A percentile compares a stretch with the other conserved stretches of the same genome.
phyloP scores from a whole-genome alignment of 2,329 filamentous ascomycete genomes.

The Massarina eburnea region DNA sequence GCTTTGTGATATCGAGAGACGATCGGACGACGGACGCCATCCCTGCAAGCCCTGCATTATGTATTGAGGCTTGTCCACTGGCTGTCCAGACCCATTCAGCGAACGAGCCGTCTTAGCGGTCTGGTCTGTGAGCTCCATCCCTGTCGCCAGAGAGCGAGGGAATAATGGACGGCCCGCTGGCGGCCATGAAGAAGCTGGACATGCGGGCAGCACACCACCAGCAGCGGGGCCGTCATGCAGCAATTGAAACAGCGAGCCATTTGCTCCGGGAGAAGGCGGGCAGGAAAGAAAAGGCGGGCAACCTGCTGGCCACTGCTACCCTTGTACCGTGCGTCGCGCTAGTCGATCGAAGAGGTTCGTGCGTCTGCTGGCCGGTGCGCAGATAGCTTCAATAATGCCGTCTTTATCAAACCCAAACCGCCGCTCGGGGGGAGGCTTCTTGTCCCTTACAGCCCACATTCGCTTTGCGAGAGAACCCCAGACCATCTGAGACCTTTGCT shows the following conservation, averaged over 20 bases:
- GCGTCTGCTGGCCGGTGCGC: constrained; percentile 12
- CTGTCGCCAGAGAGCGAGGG: constrained; percentile 3
- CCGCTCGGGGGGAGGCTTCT: constrained; percentile 1
- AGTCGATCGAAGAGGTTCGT: constrained; percentile 2
- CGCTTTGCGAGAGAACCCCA: constrained; percentile 21
- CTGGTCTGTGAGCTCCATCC: constrained; percentile 1
- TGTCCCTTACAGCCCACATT: constrained; percentile 27
- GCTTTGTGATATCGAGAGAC: background rate
- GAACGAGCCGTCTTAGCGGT: background rate
- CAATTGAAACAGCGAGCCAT: background rate
- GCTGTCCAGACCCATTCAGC: background rate
- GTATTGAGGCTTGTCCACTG: constrained; percentile 1
- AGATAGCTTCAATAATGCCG: constrained; percentile 3
- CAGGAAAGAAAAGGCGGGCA: background rate
- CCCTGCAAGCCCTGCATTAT: constrained; percentile 2
- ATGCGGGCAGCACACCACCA: background rate
- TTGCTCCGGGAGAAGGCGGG: background rate
- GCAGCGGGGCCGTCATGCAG: background rate
- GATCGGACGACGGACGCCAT: background rate
- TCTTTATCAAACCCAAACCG: background rate
- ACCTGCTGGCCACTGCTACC: background rate
- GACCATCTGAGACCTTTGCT: constrained; percentile 1
- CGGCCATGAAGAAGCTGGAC: background rate
- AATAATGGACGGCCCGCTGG: too few relatives aligned
- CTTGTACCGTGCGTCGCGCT: background rate